Conservation (phyloP, 192 early-diverging fungal genomes). For the Funneliformis geosporum region DNA sequence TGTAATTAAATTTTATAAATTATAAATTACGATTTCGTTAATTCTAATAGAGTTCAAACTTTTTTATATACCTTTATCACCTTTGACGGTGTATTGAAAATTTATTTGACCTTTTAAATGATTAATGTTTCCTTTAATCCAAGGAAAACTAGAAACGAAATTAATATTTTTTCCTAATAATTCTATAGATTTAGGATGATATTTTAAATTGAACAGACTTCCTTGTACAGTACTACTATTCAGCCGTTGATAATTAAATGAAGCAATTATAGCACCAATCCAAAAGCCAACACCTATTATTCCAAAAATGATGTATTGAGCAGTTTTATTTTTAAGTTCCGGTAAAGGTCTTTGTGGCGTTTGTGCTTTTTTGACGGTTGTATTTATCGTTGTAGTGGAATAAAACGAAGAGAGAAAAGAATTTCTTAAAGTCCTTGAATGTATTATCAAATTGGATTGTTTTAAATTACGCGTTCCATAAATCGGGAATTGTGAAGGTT, state of each 20-base stretch:
- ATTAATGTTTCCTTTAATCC: slow-evolving; percentile 64
- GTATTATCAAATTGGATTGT: neutral
- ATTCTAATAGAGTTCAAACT: neutral
- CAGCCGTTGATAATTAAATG: slow-evolving; percentile 60
- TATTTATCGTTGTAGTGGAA: neutral
- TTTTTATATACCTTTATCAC: slow-evolving; percentile 45
- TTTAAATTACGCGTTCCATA: neutral
- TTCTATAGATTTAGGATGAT: slow-evolving; percentile 48
- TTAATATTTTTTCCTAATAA: slow-evolving; percentile 56
- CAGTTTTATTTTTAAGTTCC: slow-evolving; percentile 24
- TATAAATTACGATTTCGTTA: neutral
- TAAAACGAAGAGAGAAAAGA: neutral
- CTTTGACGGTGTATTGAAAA: slow-evolving; percentile 54
- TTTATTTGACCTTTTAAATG: slow-evolving; percentile 62
- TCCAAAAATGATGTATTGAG: slow-evolving; percentile 38
- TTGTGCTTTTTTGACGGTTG: neutral
- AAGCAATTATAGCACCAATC: slow-evolving; percentile 50
- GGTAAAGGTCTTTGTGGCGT: slow-evolving; percentile 34
- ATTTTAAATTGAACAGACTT: slow-evolving; percentile 60
- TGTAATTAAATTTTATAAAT: neutral
- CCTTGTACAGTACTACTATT: slow-evolving; percentile 56
- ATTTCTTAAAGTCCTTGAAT: neutral
- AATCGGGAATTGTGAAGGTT: neutral
- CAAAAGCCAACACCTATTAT: slow-evolving; percentile 52
- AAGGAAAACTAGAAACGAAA: slow-evolving; percentile 56